Base-by-base conservation (phyloP, 139 green algal genomes). In the Micractinium conductrix region DNA sequence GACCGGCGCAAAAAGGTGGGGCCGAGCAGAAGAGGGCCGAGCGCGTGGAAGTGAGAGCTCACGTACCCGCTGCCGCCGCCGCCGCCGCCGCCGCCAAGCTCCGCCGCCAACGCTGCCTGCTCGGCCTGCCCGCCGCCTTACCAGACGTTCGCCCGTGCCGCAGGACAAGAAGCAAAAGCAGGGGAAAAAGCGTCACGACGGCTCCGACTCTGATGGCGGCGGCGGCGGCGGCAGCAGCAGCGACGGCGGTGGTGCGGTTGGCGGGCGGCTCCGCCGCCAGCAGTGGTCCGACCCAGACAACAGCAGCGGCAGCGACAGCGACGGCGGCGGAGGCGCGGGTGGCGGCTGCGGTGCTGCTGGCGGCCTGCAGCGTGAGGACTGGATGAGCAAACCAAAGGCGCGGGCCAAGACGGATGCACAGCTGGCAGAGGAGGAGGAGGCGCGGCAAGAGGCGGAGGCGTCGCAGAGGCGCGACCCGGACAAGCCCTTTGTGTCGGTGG, bases 361-460 rank as follows among this genome's bases (percentile, higher is more conserved):
- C 10, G 35, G 40, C 2, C 19, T 78, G 45, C 50, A 87, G 83
- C 83, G 86, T 0, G 93, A 96, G 74, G 93, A 96, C 63, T 96
- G 93, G 93, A 96, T 96, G 93, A 96, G 91, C 1, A 88, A 90
- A 74, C 92, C 91, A 43, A 92, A 91, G 88, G 74, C 38, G 1
- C 84, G 90, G 3, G 26, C 24, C 21, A 74, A 84, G 35, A 72
- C 58, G 14, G 86, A 83, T 69, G 65, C 62, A 50, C 76, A 82
- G 76, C 58, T 82, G 53, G 76, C 58, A 26, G 58, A 38, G 21
- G 76, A 82, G 24, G 58, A 88, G 45, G 86, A 89, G 75, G 43
- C 85, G 68, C 58, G 81, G 62, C 70, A 84, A 9, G 69, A 81
- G 62, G 69, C 79, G 28, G 72, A 68, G 48, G 62, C 71, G 44